Evolutionary conservation across 495 filamentous ascomycete species (phyloP).

Genomic region (Penicillium coffeae): DNA sequence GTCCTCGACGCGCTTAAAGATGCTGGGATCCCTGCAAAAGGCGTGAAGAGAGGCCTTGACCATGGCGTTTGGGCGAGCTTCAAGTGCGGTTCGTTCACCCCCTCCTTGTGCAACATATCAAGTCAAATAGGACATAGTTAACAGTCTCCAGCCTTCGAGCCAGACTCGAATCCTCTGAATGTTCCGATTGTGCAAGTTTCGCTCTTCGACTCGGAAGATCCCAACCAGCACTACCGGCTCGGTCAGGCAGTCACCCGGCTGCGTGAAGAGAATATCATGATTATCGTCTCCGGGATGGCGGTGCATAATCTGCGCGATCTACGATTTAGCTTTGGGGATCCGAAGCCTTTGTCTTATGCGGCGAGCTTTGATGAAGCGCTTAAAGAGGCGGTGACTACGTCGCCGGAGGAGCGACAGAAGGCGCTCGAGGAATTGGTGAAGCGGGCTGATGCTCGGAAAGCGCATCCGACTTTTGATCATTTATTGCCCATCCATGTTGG

Average conservation of each 20-base stretch:
- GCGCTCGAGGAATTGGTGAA: slow-evolving; percentile 57
- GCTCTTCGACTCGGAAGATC: slow-evolving; percentile 65
- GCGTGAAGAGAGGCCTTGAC: slow-evolving; percentile 67
- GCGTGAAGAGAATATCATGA: slow-evolving; percentile 67
- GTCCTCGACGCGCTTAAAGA: slow-evolving; percentile 57
- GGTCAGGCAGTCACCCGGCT: slow-evolving; percentile 65
- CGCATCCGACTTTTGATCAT: slow-evolving; percentile 80
- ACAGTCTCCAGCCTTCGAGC: slow-evolving; percentile 55
- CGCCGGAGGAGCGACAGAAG: slow-evolving; percentile 52
- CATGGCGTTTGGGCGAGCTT: slow-evolving; percentile 80
- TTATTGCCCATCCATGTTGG: slow-evolving; percentile 73
- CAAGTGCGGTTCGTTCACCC: slow-evolving; percentile 48
- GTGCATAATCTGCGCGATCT: slow-evolving; percentile 80
- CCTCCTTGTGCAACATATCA: slow-evolving; percentile 12
- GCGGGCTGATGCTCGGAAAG: slow-evolving; percentile 64
- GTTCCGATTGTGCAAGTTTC: slow-evolving; percentile 81
- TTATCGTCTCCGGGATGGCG: slow-evolving; percentile 81
- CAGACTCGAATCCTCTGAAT: slow-evolving; percentile 67
- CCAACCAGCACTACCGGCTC: slow-evolving; percentile 65
- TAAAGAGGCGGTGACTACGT: slow-evolving; percentile 59
- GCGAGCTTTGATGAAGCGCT: slow-evolving; percentile 74
- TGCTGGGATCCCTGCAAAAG: slow-evolving; percentile 61
- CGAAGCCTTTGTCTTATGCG: slow-evolving; percentile 59
- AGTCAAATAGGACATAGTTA: not conserved
- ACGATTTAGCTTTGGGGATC: slow-evolving; percentile 40